Evolutionary conservation across 2,329 filamentous ascomycete species (phyloP).

Genomic region (Pyricularia pennisetigena): DNA sequence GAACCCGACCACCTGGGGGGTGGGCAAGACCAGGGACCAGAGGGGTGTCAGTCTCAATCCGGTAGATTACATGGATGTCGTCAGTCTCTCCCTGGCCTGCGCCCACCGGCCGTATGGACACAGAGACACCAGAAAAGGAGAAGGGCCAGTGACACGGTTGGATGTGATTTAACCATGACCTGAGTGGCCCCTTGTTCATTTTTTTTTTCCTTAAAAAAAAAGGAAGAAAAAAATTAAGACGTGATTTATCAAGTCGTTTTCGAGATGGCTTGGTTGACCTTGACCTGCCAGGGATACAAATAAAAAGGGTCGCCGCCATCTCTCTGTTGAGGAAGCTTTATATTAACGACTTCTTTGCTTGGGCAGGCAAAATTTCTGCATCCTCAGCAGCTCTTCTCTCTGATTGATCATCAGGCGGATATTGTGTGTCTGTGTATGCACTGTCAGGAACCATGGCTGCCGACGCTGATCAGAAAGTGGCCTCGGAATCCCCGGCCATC

Average conservation of each 20-base stretch:
- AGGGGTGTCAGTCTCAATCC: neutral
- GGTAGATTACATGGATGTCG: too few relatives aligned
- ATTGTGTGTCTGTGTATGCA: neutral
- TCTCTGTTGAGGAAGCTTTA: neutral
- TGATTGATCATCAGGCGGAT: neutral
- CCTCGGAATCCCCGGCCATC: neutral
- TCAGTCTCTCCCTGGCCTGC: neutral
- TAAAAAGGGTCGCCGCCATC: neutral
- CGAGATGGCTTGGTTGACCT: too few relatives aligned
- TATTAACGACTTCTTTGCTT: neutral
- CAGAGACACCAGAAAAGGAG: neutral
- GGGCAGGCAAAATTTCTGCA: neutral
- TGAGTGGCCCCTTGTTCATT: neutral
- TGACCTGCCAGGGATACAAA: neutral
- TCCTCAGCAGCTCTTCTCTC: neutral
- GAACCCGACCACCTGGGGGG: too few relatives aligned
- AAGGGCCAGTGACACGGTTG: neutral
- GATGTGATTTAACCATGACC: neutral
- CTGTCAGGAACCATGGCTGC: neutral
- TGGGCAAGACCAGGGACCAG: neutral
- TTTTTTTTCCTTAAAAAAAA: neutral
- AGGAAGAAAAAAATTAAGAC: neutral
- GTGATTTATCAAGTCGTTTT: neutral
- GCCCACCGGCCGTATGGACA: neutral
- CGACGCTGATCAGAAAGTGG: neutral